phyloP scores from a whole-genome alignment of 2,329 filamentous ascomycete species.

The Nigrograna mackinnonii region DNA sequence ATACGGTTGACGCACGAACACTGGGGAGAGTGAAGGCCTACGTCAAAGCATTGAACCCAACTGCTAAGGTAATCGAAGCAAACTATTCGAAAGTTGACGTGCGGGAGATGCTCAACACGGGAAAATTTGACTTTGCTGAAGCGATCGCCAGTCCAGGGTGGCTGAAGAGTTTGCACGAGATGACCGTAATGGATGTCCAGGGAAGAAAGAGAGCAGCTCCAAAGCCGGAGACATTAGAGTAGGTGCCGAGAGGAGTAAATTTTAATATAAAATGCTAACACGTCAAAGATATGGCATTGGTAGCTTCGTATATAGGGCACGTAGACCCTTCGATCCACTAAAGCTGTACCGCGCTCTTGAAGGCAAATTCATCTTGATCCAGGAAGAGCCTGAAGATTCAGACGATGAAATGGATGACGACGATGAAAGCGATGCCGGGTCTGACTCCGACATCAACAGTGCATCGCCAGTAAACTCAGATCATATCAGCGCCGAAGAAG shows the following conservation, averaged over 20 bases:
- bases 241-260: too few species aligned
- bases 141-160: conserved; percentile 70
- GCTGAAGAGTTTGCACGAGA: conserved; percentile 70
- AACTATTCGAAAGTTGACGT: conserved; percentile 64
- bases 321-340: conserved; percentile 47
- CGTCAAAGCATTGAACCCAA: conserved; percentile 66
- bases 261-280: background rate
- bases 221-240: conserved; percentile 72
- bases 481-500: conserved; percentile 22
- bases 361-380: conserved; percentile 48
- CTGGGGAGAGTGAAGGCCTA: conserved; percentile 55
- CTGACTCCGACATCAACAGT: conserved; percentile 2
- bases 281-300: conserved; percentile 63
- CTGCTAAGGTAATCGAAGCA: conserved; percentile 66
- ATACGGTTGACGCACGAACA: conserved; percentile 58
- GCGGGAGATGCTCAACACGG: conserved; percentile 66
- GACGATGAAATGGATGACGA: conserved; percentile 36
- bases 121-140: conserved; percentile 65
- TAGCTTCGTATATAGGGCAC: conserved; percentile 69
- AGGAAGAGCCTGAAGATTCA: conserved; percentile 39
- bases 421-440: conserved; percentile 7
- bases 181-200: conserved; percentile 64
- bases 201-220: conserved; percentile 61
- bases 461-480: background rate
- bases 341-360: conserved; percentile 45